Evolutionary conservation across 2,329 filamentous ascomycete genomes (phyloP).

Genomic region (Dactylellina haptotyla): DNA sequence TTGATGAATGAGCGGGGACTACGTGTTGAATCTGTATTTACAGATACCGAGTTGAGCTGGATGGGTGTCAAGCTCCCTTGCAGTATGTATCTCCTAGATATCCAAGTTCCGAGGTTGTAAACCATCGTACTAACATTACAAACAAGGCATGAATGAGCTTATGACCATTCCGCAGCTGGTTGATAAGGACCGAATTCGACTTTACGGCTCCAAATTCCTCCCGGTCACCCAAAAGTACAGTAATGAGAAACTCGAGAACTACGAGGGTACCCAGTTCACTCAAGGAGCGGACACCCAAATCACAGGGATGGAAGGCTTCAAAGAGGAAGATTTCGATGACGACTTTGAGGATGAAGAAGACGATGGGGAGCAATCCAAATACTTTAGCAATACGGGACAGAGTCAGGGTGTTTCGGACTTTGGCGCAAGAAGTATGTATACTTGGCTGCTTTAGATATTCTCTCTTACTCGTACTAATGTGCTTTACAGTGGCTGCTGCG

Average conservation of each 20-base stretch:
- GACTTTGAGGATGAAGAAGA: constrained; percentile 32
- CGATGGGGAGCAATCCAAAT: constrained; percentile 30
- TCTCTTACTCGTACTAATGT: constrained; percentile 3
- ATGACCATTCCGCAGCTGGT: constrained; percentile 70
- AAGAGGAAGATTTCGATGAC: constrained; percentile 38
- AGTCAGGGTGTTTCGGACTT: constrained; percentile 35
- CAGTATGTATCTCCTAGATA: constrained; percentile 59
- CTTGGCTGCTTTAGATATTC: background rate
- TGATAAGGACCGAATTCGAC: constrained; percentile 60
- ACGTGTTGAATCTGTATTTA: constrained; percentile 68
- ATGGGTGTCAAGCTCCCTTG: constrained; percentile 78
- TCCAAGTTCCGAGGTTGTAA: background rate
- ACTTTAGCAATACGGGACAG: constrained; percentile 27
- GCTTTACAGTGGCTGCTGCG: constrained; percentile 36
- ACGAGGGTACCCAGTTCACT: constrained; percentile 39
- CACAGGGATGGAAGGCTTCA: constrained; percentile 28
- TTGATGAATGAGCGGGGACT: constrained; percentile 41
- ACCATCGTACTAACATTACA: background rate
- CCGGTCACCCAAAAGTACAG: constrained; percentile 37
- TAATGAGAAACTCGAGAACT: constrained; percentile 48
- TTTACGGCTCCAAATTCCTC: constrained; percentile 45
- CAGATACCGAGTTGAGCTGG: constrained; percentile 74
- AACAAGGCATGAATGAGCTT: constrained; percentile 68
- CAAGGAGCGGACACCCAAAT: constrained; percentile 6
- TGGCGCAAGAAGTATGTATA: constrained; percentile 41